Evolutionary conservation across 352 stramenopile genomes (phyloP).

Genomic region (Globisporangium emineosum): DNA sequence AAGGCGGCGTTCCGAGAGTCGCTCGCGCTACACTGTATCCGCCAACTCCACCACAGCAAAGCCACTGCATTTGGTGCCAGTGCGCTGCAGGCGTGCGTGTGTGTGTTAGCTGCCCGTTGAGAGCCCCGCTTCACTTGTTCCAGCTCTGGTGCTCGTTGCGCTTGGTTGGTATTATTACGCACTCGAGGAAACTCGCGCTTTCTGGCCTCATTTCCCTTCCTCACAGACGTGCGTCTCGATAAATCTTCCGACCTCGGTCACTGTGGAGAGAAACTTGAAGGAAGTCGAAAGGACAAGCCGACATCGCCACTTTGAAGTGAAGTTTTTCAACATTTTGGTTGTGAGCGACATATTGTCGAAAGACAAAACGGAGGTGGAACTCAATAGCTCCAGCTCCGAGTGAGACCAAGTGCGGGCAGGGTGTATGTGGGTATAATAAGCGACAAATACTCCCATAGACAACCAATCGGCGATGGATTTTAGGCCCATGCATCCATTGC

Average conservation of each 20-base stretch:
- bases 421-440: no score
- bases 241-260: slow-evolving; percentile 1
- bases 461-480: no score
- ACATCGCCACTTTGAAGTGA: not conserved
- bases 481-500: not conserved
- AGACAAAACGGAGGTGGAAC: not conserved
- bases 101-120: not conserved
- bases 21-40: not conserved
- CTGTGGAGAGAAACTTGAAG: not conserved
- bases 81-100: not conserved
- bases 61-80: not conserved
- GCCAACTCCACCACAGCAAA: not conserved
- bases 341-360: not conserved
- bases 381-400: not conserved
- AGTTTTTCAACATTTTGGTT: not conserved
- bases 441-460: no score
- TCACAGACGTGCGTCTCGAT: not conserved
- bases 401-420: no score
- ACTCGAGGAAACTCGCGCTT: not conserved
- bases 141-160: not conserved
- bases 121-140: not conserved
- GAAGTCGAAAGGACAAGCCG: not conserved
- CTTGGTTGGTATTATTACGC: not conserved
- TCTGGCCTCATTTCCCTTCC: slow-evolving; percentile 6
- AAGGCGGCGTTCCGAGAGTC: not conserved